phyloP scores from a whole-genome alignment of 1,284 basidiomycete species.

The Chondrostereum purpureum region DNA sequence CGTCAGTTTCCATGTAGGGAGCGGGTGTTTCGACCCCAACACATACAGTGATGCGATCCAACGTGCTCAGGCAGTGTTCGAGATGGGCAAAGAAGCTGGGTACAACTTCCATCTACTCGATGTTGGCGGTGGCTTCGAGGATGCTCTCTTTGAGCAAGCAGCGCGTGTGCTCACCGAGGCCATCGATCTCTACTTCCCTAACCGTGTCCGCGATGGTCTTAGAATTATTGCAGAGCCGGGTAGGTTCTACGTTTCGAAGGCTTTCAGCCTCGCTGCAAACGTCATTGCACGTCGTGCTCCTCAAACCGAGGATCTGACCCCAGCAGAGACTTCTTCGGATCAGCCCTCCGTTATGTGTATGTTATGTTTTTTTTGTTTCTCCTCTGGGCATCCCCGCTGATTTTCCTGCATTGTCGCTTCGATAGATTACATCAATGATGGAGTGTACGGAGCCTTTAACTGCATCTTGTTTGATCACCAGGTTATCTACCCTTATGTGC shows the following conservation, averaged over 20 bases:
- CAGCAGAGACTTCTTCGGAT: slow-evolving; percentile 26
- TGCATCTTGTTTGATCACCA: slow-evolving; percentile 94
- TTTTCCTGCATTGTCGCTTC: slow-evolving; percentile 14
- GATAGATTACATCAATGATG: slow-evolving; percentile 94
- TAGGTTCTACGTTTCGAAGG: slow-evolving; percentile 87
- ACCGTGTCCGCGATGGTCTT: slow-evolving; percentile 50
- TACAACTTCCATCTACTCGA: slow-evolving; percentile 85
- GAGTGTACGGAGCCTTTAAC: slow-evolving; percentile 98
- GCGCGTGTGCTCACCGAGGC: slow-evolving; percentile 69
- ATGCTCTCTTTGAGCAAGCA: slow-evolving; percentile 80
- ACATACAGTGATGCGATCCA: slow-evolving; percentile 88
- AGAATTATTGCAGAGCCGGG: slow-evolving; percentile 96
- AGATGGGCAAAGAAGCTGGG: slow-evolving; percentile 80
- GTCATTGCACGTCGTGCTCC: slow-evolving; percentile 49
- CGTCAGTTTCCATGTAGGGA: slow-evolving; percentile 97
- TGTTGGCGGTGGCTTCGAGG: slow-evolving; percentile 95
- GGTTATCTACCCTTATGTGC: slow-evolving; percentile 77
- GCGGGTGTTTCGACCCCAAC: slow-evolving; percentile 89
- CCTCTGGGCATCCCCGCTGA: slow-evolving; percentile 12
- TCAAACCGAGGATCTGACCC: slow-evolving; percentile 50
- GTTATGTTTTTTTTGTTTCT: slow-evolving; percentile 26
- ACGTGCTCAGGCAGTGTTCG: slow-evolving; percentile 81
- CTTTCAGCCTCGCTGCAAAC: slow-evolving; percentile 91
- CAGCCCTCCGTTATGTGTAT: slow-evolving; percentile 77
- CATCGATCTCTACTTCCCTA: slow-evolving; percentile 83